Conservation (phyloP, 169 alveolate species). For the Plasmodium falciparum region DNA sequence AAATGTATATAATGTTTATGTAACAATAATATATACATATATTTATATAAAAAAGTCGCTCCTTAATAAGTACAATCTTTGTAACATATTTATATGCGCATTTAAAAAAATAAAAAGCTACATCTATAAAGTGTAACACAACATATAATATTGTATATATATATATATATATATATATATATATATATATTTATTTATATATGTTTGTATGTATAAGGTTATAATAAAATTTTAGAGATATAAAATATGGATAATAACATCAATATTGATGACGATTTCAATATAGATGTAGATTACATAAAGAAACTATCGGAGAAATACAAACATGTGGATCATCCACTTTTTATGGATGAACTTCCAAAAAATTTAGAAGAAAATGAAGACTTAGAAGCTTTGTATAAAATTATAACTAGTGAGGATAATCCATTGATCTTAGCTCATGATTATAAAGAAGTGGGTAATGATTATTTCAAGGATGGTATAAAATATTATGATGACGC, state of each 20-base stretch:
- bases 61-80: no score
- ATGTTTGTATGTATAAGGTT: not conserved
- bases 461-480: constrained; percentile 64
- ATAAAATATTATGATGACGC: constrained; percentile 70
- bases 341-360: constrained; percentile 71
- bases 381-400: constrained; percentile 57
- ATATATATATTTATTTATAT: not conserved
- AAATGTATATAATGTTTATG: no score
- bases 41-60: no score
- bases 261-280: constrained; percentile 48
- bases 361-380: constrained; percentile 66
- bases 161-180: not conserved
- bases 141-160: no score
- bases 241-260: not conserved
- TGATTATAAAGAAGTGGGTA: constrained; percentile 68
- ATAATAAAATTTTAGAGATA: not conserved
- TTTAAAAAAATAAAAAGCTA: no score
- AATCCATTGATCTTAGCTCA: constrained; percentile 54
- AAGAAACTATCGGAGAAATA: constrained; percentile 53
- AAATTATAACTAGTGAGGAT: constrained; percentile 50
- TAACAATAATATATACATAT: no score
- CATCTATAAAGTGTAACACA: no score
- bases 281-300: constrained; percentile 53
- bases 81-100: no score
- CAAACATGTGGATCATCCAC: constrained; percentile 63